These are phyloP conservation scores for Fusarium sp. DNA, from an alignment of 2,329 filamentous ascomycete species.

Conservation along the genomic window DNA sequence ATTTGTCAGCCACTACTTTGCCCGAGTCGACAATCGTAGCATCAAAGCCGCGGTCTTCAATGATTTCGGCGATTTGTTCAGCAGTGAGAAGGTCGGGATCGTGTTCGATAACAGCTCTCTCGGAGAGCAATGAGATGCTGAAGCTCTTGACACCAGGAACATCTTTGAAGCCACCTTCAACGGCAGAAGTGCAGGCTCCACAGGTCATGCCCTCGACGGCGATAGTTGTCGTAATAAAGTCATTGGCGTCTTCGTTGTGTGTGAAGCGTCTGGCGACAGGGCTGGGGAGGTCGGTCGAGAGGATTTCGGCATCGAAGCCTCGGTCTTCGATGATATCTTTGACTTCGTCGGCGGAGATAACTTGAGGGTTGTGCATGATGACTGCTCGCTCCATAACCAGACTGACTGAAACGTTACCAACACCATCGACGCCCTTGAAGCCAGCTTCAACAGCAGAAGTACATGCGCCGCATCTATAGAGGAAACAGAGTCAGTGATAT, in stretches of 20 bases:
- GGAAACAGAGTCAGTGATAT: slow-evolving; percentile 42
- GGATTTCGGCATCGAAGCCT: slow-evolving; percentile 88
- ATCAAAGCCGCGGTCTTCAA: slow-evolving; percentile 80
- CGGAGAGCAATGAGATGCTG: slow-evolving; percentile 83
- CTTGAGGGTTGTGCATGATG: slow-evolving; percentile 82
- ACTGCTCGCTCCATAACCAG: slow-evolving; percentile 97
- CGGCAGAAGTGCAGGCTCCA: slow-evolving; percentile 85
- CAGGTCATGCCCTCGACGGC: slow-evolving; percentile 90
- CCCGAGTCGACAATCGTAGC: slow-evolving; percentile 79
- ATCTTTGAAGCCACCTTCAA: slow-evolving; percentile 81
- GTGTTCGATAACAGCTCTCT: slow-evolving; percentile 86
- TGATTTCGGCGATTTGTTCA: slow-evolving; percentile 64
- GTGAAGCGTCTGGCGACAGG: slow-evolving; percentile 53
- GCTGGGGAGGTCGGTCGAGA: slow-evolving; percentile 78
- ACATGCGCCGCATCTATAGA: slow-evolving; percentile 84
- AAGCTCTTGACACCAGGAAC: slow-evolving; percentile 77
- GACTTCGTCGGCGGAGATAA: slow-evolving; percentile 77
- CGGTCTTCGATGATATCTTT: slow-evolving; percentile 89
- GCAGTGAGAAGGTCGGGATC: slow-evolving; percentile 65
- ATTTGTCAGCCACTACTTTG: slow-evolving; percentile 47
- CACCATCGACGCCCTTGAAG: slow-evolving; percentile 82
- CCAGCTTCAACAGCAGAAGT: slow-evolving; percentile 94
- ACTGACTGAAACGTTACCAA: slow-evolving; percentile 88
- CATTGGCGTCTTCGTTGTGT: slow-evolving; percentile 50
- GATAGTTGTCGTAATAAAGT: slow-evolving; percentile 73